A percentile compares a stretch with the other conserved stretches of the same genome.
phyloP scores from a whole-genome alignment of 805 yeast species.

The Millerago galiae region DNA sequence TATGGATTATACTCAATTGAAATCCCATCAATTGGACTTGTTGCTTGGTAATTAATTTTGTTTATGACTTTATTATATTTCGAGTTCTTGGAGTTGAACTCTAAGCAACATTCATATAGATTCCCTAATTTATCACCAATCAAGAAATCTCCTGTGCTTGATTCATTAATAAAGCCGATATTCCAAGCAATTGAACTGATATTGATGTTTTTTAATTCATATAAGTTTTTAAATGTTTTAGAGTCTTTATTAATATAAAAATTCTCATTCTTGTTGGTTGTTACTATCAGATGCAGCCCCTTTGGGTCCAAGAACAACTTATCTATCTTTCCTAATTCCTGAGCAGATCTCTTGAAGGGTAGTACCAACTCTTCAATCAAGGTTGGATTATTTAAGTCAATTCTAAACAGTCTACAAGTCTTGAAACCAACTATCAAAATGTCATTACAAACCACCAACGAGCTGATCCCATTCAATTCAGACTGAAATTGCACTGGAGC shows the following conservation, averaged over 20 bases:
- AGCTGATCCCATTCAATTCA: conserved; percentile 37
- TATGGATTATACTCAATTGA: conserved; percentile 10
- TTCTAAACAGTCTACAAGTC: conserved; percentile 51
- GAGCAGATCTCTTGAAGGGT: conserved; percentile 23
- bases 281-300: conserved; percentile 46
- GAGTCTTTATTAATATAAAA: conserved; percentile 40
- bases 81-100: conserved; percentile 29
- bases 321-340: conserved; percentile 25
- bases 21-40: conserved; percentile 24
- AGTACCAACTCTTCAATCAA: conserved; percentile 39
- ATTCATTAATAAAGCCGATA: conserved; percentile 28
- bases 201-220: conserved; percentile 40
- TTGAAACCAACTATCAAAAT: conserved; percentile 47
- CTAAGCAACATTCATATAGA: conserved; percentile 41
- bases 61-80: conserved; percentile 39
- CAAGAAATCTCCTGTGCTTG: conserved; percentile 40
- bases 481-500: conserved; percentile 49
- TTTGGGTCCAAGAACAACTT: conserved; percentile 42
- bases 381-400: conserved; percentile 61
- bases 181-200: conserved; percentile 38
- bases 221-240: conserved; percentile 34
- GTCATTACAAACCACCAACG: conserved; percentile 51
- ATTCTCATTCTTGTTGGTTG: conserved; percentile 40
- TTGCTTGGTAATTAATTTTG: conserved; percentile 28
- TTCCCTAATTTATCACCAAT: conserved; percentile 44